phyloP scores from a whole-genome alignment of 306 rosid genomes.

The Quercus aquifolioides region DNA sequence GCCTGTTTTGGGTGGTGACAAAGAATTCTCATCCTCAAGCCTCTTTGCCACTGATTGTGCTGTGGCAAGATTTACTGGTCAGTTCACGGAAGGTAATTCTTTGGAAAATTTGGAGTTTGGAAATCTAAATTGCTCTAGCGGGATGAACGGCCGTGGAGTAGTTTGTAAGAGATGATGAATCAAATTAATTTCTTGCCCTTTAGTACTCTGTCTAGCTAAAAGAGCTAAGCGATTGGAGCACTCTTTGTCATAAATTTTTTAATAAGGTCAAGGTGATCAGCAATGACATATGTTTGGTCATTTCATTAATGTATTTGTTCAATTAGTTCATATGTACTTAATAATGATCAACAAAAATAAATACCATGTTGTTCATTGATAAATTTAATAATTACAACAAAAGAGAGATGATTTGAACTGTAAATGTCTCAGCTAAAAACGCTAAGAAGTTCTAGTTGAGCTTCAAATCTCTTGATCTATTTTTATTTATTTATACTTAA shows the following conservation, averaged over 20 bases:
- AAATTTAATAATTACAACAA: no score
- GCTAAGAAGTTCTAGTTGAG: no score
- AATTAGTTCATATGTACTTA: no score
- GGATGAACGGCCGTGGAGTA: slow-evolving; percentile 35
- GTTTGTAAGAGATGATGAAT: slow-evolving; percentile 33
- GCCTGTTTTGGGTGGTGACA: slow-evolving; percentile 41
- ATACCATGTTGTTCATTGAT: no score
- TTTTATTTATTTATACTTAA: no score
- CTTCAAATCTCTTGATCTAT: no score
- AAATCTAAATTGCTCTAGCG: slow-evolving; percentile 31
- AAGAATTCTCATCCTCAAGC: slow-evolving; percentile 30
- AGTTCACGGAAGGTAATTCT: background rate
- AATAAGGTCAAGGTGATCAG: background rate
- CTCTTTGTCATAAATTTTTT: background rate
- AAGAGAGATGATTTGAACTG: no score
- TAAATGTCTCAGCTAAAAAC: no score
- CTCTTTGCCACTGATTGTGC: slow-evolving; percentile 30
- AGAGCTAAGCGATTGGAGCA: background rate
- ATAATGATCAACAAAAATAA: no score
- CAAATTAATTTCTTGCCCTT: background rate
- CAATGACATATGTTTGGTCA: background rate
- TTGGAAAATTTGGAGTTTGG: slow-evolving; percentile 1
- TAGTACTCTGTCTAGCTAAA: background rate
- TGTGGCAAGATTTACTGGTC: slow-evolving; percentile 19
- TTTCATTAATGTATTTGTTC: no score